A percentile compares a stretch with the other conserved stretches of the same genome.
phyloP scores from a whole-genome alignment of 768 basidiomycete genomes.

The Dendrothele bispora region DNA sequence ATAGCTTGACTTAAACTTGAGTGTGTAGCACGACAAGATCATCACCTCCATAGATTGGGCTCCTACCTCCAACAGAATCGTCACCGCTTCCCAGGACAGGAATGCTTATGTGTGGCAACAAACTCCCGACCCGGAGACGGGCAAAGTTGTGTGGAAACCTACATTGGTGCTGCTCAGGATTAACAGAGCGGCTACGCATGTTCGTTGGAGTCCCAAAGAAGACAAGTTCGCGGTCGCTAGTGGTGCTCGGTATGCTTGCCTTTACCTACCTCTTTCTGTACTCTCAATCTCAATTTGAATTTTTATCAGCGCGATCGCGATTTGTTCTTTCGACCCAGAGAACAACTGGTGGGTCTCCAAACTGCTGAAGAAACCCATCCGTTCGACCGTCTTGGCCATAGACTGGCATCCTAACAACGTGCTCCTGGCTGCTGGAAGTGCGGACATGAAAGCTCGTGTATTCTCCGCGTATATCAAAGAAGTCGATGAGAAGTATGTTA shows the following conservation, averaged over 20 bases:
- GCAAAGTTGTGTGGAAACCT: conserved; percentile 84
- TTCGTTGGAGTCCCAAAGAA: conserved; percentile 95
- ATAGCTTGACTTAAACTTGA: too few species aligned
- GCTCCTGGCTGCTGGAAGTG: conserved; percentile 92
- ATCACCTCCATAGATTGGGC: conserved; percentile 99
- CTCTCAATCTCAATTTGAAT: neutral
- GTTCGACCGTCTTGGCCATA: conserved; percentile 89
- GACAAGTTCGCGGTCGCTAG: conserved; percentile 99
- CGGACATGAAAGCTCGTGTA: conserved; percentile 96
- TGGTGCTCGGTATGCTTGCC: conserved; percentile 75
- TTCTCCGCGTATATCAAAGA: conserved; percentile 99
- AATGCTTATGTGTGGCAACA: conserved; percentile 99
- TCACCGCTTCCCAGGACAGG: conserved; percentile 97
- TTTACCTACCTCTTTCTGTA: neutral
- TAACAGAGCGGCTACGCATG: conserved; percentile 94
- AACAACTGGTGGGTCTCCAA: conserved; percentile 99
- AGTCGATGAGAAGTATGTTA: conserved; percentile 82
- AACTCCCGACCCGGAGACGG: conserved; percentile 69
- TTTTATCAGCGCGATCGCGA: conserved; percentile 74
- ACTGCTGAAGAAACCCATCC: conserved; percentile 95
- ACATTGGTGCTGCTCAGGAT: conserved; percentile 93
- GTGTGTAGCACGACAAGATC: conserved; percentile 86
- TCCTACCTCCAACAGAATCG: conserved; percentile 93
- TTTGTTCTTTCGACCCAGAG: conserved; percentile 96
- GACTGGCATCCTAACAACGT: conserved; percentile 99